Conservation (phyloP, 352 stramenopile genomes). For the Blastocystis sp. region DNA sequence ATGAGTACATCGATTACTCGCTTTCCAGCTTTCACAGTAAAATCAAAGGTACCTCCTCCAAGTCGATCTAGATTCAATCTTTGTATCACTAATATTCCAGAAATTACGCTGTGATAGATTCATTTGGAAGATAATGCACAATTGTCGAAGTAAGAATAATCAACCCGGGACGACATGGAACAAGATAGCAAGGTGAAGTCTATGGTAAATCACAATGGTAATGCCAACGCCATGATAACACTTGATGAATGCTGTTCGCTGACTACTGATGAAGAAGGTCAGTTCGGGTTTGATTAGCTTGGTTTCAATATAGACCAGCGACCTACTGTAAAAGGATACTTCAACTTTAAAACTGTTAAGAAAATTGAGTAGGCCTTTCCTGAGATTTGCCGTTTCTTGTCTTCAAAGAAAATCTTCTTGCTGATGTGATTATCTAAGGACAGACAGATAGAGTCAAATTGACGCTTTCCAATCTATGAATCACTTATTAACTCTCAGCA, state of each 20-base stretch:
- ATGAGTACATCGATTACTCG: neutral
- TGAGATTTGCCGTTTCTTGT: conserved; percentile 44
- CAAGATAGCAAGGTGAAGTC: conserved; percentile 29
- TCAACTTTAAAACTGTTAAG: conserved; percentile 40
- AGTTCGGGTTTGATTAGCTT: conserved; percentile 38
- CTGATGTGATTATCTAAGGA: neutral
- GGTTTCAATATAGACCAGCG: neutral
- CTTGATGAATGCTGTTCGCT: neutral
- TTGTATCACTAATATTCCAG: neutral
- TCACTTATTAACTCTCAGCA: neutral
- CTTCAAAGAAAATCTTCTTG: conserved; percentile 8
- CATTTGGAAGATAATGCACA: conserved; percentile 40
- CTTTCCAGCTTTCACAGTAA: conserved; percentile 29
- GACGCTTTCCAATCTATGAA: conserved; percentile 4
- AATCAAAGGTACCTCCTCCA: conserved; percentile 49
- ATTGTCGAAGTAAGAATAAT: conserved; percentile 2
- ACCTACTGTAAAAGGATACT: neutral
- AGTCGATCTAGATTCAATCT: conserved; percentile 62
- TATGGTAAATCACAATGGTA: neutral
- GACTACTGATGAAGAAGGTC: conserved; percentile 43
- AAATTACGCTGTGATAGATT: conserved; percentile 7
- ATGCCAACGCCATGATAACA: conserved; percentile 36
- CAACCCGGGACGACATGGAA: conserved; percentile 5
- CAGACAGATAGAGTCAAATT: conserved; percentile 19
- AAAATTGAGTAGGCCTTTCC: conserved; percentile 63